Conservation (phyloP, 2,329 filamentous ascomycete species). For the Pseudocercospora musae region DNA sequence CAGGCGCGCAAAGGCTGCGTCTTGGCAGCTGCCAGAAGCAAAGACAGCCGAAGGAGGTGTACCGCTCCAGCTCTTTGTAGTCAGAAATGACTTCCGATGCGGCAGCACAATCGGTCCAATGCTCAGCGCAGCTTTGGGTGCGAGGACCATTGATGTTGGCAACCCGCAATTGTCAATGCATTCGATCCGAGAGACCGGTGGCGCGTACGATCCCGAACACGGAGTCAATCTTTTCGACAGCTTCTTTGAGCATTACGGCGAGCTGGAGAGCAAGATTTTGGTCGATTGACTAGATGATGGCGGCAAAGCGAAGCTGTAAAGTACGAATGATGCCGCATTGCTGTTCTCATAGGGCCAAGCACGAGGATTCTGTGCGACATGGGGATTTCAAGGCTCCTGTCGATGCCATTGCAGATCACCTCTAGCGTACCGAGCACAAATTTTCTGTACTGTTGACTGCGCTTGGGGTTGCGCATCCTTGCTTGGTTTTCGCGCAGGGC, state of each 20-base stretch:
- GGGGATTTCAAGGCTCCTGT: neutral
- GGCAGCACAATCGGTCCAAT: constrained; percentile 98
- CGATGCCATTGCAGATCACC: no score
- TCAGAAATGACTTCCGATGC: constrained; percentile 90
- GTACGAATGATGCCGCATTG: neutral
- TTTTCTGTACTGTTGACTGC: no score
- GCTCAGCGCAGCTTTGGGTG: constrained; percentile 79
- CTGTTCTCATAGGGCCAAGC: neutral
- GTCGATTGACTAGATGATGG: constrained; percentile 59
- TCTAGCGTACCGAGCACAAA: no score
- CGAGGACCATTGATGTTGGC: constrained; percentile 84
- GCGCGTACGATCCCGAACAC: constrained; percentile 81
- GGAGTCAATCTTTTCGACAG: constrained; percentile 80
- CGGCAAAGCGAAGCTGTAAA: constrained; percentile 9
- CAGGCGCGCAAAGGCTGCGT: constrained; percentile 48
- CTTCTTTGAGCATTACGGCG: constrained; percentile 83
- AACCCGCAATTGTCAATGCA: constrained; percentile 97
- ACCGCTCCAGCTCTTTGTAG: constrained; percentile 91
- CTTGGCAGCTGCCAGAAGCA: constrained; percentile 31
- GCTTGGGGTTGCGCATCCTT: neutral
- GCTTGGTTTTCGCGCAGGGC: neutral
- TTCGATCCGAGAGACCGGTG: constrained; percentile 89
- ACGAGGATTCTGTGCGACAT: neutral
- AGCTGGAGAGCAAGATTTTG: constrained; percentile 75
- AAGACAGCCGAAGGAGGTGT: constrained; percentile 61